Evolutionary conservation across 257 asterid species (phyloP), one percentile per base, ranked within the genome.

Genomic region (Orobanche coerulescens): DNA sequence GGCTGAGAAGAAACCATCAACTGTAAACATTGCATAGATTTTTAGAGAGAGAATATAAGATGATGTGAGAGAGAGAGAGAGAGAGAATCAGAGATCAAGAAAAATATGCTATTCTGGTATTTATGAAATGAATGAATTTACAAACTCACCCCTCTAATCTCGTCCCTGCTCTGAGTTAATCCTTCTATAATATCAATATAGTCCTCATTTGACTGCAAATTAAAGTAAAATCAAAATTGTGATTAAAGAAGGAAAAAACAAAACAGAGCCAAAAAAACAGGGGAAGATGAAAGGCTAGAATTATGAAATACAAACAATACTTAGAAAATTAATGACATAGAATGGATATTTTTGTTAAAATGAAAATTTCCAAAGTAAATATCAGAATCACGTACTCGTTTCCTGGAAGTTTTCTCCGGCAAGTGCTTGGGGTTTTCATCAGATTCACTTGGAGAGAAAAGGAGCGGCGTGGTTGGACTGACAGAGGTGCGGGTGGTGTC

Each of bases 381-480:
- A 43, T 42, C n/a, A 31, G 52, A 42, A 14, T 25, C 1, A 5
- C 49, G 2, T 62, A 86, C 97, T 78, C 66, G 82, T 64, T 72
- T 80, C 75, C 62, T 75, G 19, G 53, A 68, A 19, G 3, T 44
- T 42, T 61, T 68, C 3, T 54, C 64, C 0, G 52, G 70, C 39
- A 78, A 66, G 69, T 55, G 77, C 34, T 56, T 76, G 19, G 67
- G 50, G 57, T 68, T 81, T 3, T 76, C 82, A 56, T 89, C 91
- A 20, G 87, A 71, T 68, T 77, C 94, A 56, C 68, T 75, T 0
- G 75, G 82, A 0, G 80, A 58, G 72, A 84, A 84, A 8, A 80
- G 50, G 24, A 89, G 77, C 12, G 94, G 91, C 34, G 95, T 84
- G 42, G 77, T 73, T 5, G 96, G 95, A 47, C 96, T 89, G 20